Evolutionary conservation across 768 basidiomycete genomes (phyloP).

Genomic region (Saitozyma sp.): DNA sequence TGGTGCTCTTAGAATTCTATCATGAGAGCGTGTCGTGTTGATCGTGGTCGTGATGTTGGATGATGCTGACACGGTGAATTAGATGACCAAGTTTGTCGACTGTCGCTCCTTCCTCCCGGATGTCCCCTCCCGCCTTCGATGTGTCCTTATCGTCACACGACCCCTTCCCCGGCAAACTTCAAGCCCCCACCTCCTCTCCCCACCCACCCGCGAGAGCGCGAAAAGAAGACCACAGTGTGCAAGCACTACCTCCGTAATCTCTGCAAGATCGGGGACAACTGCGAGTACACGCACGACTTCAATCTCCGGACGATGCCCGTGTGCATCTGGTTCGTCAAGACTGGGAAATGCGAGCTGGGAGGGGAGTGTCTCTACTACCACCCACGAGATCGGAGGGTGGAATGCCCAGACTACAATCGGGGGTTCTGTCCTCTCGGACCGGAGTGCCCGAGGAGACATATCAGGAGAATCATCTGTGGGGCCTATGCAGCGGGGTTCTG

Average conservation of each 20-base stretch:
- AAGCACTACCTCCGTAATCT: conserved; percentile 98
- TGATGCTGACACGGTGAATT: neutral
- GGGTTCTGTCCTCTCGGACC: conserved; percentile 89
- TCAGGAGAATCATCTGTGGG: conserved; percentile 86
- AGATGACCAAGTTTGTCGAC: conserved; percentile 94
- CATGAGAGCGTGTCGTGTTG: too few species aligned
- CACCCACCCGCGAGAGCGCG: conserved; percentile 62
- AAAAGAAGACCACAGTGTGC: conserved; percentile 71
- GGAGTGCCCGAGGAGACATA: conserved; percentile 84
- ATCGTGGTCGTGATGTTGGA: neutral
- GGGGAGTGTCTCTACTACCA: conserved; percentile 87
- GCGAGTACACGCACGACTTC: conserved; percentile 99
- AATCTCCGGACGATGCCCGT: conserved; percentile 95
- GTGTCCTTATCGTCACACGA: conserved; percentile 89
- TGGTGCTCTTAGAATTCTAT: neutral
- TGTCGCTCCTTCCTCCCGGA: conserved; percentile 74
- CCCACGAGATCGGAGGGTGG: conserved; percentile 80
- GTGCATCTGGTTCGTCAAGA: conserved; percentile 98
- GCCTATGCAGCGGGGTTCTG: conserved; percentile 90
- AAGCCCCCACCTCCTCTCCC: conserved; percentile 80
- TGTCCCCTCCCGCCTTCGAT: conserved; percentile 88
- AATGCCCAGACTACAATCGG: conserved; percentile 92
- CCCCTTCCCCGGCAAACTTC: conserved; percentile 84
- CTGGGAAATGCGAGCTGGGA: conserved; percentile 94
- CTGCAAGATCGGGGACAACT: conserved; percentile 96